Conservation (phyloP, 257 asterid species). For the Apocynum venetum region DNA sequence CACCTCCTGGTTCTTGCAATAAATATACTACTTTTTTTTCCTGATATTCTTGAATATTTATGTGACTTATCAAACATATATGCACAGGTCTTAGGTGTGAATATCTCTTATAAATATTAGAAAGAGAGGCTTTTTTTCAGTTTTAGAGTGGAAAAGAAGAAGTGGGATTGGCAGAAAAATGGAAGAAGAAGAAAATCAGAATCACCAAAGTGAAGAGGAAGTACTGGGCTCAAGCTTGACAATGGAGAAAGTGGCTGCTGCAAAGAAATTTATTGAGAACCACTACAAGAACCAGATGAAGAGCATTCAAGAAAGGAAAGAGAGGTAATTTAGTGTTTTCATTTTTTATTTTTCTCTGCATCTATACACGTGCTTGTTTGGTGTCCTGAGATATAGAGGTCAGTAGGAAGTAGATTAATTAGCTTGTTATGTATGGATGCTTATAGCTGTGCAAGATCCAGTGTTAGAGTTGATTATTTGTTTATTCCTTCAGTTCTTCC, state of each 20-base stretch:
- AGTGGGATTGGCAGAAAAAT: slow-evolving; percentile 27
- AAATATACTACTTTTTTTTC: slow-evolving; percentile 1
- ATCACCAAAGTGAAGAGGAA: slow-evolving; percentile 48
- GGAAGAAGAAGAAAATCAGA: slow-evolving; percentile 38
- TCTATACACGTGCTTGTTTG: not conserved
- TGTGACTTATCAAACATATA: slow-evolving; percentile 6
- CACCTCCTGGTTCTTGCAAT: slow-evolving; percentile 22
- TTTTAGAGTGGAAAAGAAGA: slow-evolving; percentile 20
- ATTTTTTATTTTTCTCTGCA: not conserved
- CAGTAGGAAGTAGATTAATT: slow-evolving; percentile 7
- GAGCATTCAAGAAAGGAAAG: slow-evolving; percentile 86
- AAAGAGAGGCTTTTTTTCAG: slow-evolving; percentile 9
- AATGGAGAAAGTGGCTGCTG: slow-evolving; percentile 99
- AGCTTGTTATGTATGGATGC: not conserved
- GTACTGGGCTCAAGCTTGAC: slow-evolving; percentile 82
- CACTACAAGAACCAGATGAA: slow-evolving; percentile 97
- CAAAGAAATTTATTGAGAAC: slow-evolving; percentile 91
- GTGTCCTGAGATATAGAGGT: not conserved
- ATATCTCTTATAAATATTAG: not conserved
- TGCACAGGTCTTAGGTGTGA: not conserved
- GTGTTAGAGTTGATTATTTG: not conserved
- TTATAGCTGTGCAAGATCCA: slow-evolving; percentile 20
- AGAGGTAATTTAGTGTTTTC: slow-evolving; percentile 43
- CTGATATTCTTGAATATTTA: not conserved
- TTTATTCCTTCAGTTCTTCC: slow-evolving; percentile 8